These are phyloP conservation scores for Allium fistulosum DNA, from an alignment of 106 monocot species.

Conservation along the genomic window DNA sequence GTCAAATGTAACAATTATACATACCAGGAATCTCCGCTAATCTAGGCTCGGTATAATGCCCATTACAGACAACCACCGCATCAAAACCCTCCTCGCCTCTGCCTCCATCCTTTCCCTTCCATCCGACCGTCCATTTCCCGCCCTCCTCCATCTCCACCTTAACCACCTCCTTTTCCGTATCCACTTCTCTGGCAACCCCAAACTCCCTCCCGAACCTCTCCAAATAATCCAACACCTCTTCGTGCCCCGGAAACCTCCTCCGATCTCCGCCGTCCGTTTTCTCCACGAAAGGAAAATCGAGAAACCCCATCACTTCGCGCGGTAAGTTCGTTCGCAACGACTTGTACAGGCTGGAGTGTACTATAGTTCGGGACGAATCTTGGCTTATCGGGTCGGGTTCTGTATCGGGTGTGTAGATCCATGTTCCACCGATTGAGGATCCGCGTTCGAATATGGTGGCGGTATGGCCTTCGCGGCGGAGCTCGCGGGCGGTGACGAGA, in stretches of 20 bases:
- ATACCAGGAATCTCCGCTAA: slow-evolving; percentile 77
- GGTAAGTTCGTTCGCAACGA: slow-evolving; percentile 93
- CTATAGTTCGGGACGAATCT: slow-evolving; percentile 27
- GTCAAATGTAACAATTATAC: no score
- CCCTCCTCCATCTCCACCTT: slow-evolving; percentile 39
- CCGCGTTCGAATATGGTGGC: slow-evolving; percentile 82
- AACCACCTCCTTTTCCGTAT: slow-evolving; percentile 67
- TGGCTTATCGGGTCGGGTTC: slow-evolving; percentile 64
- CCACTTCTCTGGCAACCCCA: slow-evolving; percentile 31
- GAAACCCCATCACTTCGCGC: slow-evolving; percentile 85
- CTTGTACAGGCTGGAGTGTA: slow-evolving; percentile 73
- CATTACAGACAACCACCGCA: slow-evolving; percentile 84
- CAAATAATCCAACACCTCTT: slow-evolving; percentile 74
- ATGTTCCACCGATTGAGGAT: slow-evolving; percentile 60
- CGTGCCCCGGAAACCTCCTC: slow-evolving; percentile 68
- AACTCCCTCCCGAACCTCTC: slow-evolving; percentile 71
- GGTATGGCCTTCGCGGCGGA: slow-evolving; percentile 55
- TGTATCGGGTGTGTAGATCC: slow-evolving; percentile 59
- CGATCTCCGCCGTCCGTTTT: slow-evolving; percentile 17
- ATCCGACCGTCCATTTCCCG: slow-evolving; percentile 54
- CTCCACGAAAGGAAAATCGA: slow-evolving; percentile 71
- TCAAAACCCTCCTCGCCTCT: slow-evolving; percentile 47
- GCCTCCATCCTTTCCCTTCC: slow-evolving; percentile 14
- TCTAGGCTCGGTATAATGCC: slow-evolving; percentile 74
- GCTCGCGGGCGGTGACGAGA: slow-evolving; percentile 82